Base-by-base conservation (phyloP, 129 eudicot species). In the Erigeron canadensis region DNA sequence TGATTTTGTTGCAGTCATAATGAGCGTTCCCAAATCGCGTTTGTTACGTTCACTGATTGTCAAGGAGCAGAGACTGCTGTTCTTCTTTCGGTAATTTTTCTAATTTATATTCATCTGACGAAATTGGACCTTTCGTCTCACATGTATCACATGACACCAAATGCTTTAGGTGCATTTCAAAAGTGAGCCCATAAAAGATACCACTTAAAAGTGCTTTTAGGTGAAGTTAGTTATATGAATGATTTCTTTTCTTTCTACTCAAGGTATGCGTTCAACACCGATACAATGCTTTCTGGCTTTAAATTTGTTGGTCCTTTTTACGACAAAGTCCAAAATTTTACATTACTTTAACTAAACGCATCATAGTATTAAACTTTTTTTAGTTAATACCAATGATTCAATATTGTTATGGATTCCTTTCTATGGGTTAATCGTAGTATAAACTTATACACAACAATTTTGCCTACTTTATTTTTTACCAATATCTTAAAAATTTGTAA, bases 41-140 rank as follows among this genome's bases (percentile, higher is more conserved):
- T 48, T 79, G 98, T 94, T 59, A 87, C 96, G 72, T 94, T 94
- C 80, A 89, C 93, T 73, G 98, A 94, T 77, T 64, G 84, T 13
- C 91, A 94, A 83, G 96, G 98, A 18, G 96, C 98, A 60, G 95
- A 94, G 65, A 94, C 98, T 48, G 98, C 98, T 22, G 92, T 94
- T 78, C 91, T 89, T 64, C 98, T 94, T 43, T 87, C 98, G 83
- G 98, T 94, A 77, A 60, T 66, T 70, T 78, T 10, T 4, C 55
- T 70, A 67, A 56, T 67, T 41, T 5, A 47, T 48, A 40, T 83
- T 51, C 39, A 55, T 65, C 38, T 51, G 8, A 51, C 61, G 50
- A 42, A 63, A 37, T 58, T 67, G 47, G 67, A 56, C n/a, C 48
- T 16, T 70, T 53, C 8, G 18, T 53, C 58, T 53, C 58, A 70